Percentiles rank a stretch among this genome's conserved stretches.
Evolutionary conservation across 2,329 filamentous ascomycete genomes (phyloP).

Genomic region (Fusarium albidum): DNA sequence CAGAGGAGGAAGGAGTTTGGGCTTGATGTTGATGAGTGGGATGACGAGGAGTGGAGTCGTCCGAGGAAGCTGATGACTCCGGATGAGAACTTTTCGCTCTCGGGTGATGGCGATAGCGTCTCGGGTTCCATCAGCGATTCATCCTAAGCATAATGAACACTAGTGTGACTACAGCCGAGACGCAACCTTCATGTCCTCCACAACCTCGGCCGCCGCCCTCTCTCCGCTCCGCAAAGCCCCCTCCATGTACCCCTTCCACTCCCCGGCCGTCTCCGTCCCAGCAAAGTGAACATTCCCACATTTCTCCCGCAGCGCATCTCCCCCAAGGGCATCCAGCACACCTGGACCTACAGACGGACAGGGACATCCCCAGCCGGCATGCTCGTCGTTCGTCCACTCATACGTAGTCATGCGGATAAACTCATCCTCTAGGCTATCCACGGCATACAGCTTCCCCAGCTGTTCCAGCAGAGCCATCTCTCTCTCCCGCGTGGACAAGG

Average conservation of each 20-base stretch:
- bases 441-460: constrained; percentile 37
- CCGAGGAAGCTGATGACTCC: too few species aligned
- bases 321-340: constrained; percentile 44
- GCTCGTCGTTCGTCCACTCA: constrained; percentile 51
- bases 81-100: too few species aligned
- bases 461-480: constrained; percentile 38
- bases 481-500: constrained; percentile 31
- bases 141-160: too few species aligned
- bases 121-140: too few species aligned
- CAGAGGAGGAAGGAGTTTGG: too few species aligned
- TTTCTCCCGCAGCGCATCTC: constrained; percentile 44
- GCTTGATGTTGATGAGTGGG: too few species aligned
- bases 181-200: constrained; percentile 18
- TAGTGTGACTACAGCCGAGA: constrained; percentile 20
- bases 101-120: too few species aligned
- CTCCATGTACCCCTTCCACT: constrained; percentile 42
- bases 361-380: constrained; percentile 50
- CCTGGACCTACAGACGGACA: constrained; percentile 49
- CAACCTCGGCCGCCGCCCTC: constrained; percentile 32
- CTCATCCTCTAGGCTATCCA: constrained; percentile 23
- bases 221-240: constrained; percentile 35
- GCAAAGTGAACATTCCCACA: constrained; percentile 36
- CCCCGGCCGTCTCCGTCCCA: constrained; percentile 35
- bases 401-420: constrained; percentile 46
- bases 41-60: too few species aligned